Evolutionary conservation across 108 stramenopile species (phyloP), one percentile per base, ranked within the genome.

Genomic region (Nannochloropsis gaditana): DNA sequence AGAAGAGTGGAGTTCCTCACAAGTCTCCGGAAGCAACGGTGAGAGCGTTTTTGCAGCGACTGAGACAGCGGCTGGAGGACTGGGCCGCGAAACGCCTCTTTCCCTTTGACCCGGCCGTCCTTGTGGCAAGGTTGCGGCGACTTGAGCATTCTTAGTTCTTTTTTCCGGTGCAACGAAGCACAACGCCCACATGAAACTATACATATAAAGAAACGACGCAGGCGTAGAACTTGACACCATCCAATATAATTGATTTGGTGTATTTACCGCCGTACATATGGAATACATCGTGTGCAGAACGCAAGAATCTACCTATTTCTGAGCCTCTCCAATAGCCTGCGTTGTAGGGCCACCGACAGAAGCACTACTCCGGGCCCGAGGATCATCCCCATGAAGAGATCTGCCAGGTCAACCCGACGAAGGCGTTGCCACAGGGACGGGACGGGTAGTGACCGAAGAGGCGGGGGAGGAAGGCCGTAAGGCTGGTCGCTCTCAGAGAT

Each of bases 401-500:
- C 59, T n/a, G 59, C 59, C 1, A 73, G 5, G 59, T 73, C 59
- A 4, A 73, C 59, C 4, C 6, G 15, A 73, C 59, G 59, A 15
- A 73, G 6, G 19, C 59, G 59, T n/a, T 73, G 59, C 59, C 15
- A n/a, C 59, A 73, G n/a, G 4, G 59, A 73, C 0, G 59, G 59
- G 59, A n/a, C n/a, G 19, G 59, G 59, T n/a, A 73, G n/a, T 73
- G 59, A 15, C 59, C n/a, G 15, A n/a, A 73, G 59, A 2, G 59
- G 59, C 15, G 59, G 59, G 59, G 59, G 59, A 73, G 59, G 59
- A n/a, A 73, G 59, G 59, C 59, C 59, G 59, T 73, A 73, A n/a
- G 59, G 59, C 59, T 73, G 59, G 59, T 73, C 59, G n/a, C 59
- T 73, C 3, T n/a, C 19, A n/a, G 59, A 73, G 8, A 73, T 73